Percentiles rank a stretch among this genome's conserved stretches.
Evolutionary conservation across 192 early-diverging fungal species (phyloP).

Genomic region (Chytriomyces confervae): DNA sequence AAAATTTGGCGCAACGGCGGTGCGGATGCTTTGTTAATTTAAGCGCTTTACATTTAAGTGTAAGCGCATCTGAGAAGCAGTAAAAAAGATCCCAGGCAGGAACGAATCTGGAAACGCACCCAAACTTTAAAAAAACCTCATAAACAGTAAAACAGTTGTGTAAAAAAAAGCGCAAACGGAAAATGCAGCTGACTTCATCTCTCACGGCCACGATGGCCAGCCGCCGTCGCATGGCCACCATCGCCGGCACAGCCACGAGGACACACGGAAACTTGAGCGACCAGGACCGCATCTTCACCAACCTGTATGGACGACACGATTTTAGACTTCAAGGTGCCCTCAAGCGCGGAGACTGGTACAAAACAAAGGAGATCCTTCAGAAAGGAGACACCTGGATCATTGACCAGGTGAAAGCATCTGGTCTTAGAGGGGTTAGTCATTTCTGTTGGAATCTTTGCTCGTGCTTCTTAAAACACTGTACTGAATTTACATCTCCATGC

Average conservation of each 20-base stretch:
- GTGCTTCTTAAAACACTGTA: not conserved
- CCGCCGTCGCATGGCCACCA: constrained; percentile 15
- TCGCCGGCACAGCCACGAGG: constrained; percentile 23
- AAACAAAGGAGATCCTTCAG: constrained; percentile 95
- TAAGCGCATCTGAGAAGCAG: too few species aligned
- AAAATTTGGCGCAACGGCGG: too few species aligned
- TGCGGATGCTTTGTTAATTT: too few species aligned
- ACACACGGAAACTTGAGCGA: constrained; percentile 72
- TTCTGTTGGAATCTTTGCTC: constrained; percentile 1
- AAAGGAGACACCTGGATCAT: constrained; percentile 99
- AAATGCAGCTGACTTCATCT: not conserved
- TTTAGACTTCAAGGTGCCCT: constrained; percentile 85
- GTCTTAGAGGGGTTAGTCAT: constrained; percentile 63
- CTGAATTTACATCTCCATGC: constrained; percentile 43
- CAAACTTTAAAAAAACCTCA: too few species aligned
- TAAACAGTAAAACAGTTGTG: too few species aligned
- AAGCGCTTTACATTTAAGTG: too few species aligned
- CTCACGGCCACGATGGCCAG: not conserved
- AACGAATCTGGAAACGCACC: too few species aligned
- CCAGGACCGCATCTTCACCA: constrained; percentile 97
- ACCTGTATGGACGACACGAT: constrained; percentile 93
- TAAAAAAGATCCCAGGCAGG: too few species aligned
- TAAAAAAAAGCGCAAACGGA: not conserved
- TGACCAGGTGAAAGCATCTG: constrained; percentile 95
- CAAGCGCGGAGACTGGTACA: constrained; percentile 98